Evolutionary conservation across 1,284 basidiomycete species (phyloP).

Genomic region (Anthracocystis panici-leucophaei): DNA sequence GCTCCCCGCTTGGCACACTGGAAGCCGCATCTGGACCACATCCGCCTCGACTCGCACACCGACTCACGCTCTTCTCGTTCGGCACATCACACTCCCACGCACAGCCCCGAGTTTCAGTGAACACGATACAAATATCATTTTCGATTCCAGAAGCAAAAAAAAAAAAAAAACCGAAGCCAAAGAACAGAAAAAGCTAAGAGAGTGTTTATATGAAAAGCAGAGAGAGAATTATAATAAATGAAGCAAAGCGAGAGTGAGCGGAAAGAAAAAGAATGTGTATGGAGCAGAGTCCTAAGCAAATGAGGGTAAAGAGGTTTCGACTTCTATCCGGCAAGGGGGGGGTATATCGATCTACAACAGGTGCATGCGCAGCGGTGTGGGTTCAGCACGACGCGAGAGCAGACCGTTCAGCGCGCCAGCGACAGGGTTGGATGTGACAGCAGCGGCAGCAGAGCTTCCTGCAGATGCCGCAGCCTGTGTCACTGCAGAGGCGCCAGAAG

Average conservation of each 20-base stretch:
- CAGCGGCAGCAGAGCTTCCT: not conserved
- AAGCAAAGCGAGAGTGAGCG: not conserved
- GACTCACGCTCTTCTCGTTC: too few relatives aligned
- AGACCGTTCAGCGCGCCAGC: not conserved
- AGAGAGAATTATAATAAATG: not conserved
- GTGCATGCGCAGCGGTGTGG: not conserved
- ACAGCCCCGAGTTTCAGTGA: not conserved
- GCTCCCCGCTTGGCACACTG: too few relatives aligned
- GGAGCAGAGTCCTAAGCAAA: not conserved
- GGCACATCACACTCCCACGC: not conserved
- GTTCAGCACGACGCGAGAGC: slow-evolving; percentile 4
- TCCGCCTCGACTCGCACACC: too few relatives aligned
- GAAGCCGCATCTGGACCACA: too few relatives aligned
- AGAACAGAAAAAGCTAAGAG: not conserved
- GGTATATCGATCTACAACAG: slow-evolving; percentile 2
- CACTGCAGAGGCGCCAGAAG: not conserved
- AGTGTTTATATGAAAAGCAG: not conserved
- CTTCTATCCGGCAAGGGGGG: not conserved
- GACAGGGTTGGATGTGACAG: not conserved
- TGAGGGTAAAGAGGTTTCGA: not conserved
- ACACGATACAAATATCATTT: not conserved
- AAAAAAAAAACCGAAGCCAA: not conserved
- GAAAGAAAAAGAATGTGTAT: not conserved
- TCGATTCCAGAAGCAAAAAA: not conserved
- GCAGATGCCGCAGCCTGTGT: slow-evolving; percentile 4